Evolutionary conservation across 371 early-diverging fungal species (phyloP), one percentile per base, ranked within the genome.

Genomic region (Mucor saturninus): DNA sequence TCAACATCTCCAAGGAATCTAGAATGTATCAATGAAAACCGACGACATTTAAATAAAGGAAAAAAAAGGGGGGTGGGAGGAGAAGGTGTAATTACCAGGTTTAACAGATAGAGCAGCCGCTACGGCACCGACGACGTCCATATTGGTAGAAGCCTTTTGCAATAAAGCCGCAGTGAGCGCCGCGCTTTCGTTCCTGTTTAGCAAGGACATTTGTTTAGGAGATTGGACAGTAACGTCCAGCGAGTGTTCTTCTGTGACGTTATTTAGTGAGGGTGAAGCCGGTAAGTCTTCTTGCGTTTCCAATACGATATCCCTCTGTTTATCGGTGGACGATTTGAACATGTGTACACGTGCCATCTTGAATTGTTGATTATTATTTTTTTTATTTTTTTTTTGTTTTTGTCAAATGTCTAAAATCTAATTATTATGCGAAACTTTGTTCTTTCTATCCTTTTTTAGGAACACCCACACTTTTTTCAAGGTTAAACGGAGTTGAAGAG

Each of bases 31-130:
- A 4, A 6, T 35, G 14, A 2, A 14, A 11, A 11, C 14, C 35
- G 32, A 11, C 43, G 21, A 21, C 21, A 21, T 21, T 21, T 21
- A 21, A 21, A 21, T 42, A 42, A 0, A 35, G 35, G 6, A 42
- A 42, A 42, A 42, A 42, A 9, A 13, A 3, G 11, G n/a, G 10
- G 42, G 4, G 11, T n/a, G 48, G 8, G 14, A 10, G 4, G n/a
- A 11, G 10, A 4, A 11, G n/a, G 9, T 15, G 8, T 46, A 49
- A 14, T 40, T 71, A 74, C 79, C 75, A 60, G 74, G 68, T 43
- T 76, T 72, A 11, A 53, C 65, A 5, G 74, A 67, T 15, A 79
- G 43, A 21, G 72, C 76, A 39, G 79, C 79, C n/a, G 79, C 74
- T 4, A 76, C 68, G 13, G 74, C 73, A 14, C 67, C 76, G 3